phyloP scores from a whole-genome alignment of 192 early-diverging fungal species.

The Coemansia sp. region DNA sequence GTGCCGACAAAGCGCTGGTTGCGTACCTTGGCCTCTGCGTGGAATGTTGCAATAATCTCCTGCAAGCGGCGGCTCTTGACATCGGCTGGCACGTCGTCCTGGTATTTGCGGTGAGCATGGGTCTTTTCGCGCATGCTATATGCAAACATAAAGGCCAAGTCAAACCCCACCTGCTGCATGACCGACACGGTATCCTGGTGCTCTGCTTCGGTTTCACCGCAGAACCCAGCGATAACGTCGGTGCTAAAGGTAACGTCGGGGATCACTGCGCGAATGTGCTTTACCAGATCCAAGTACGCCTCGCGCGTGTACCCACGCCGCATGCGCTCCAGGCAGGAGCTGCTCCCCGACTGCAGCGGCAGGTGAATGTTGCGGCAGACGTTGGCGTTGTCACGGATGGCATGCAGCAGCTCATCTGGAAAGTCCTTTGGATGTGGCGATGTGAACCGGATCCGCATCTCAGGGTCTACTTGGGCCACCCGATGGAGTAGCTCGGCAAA shows the following conservation, averaged over 20 bases:
- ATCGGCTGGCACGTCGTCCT: conserved; percentile 65
- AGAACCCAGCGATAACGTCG: conserved; percentile 75
- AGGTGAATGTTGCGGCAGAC: conserved; percentile 72
- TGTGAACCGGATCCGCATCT: conserved; percentile 76
- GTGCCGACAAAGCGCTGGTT: conserved; percentile 55
- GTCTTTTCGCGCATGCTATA: conserved; percentile 76
- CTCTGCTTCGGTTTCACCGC: conserved; percentile 73
- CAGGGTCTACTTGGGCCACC: conserved; percentile 64
- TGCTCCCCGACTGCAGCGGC: conserved; percentile 71
- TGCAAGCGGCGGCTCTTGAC: conserved; percentile 60
- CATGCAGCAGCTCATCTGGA: conserved; percentile 65
- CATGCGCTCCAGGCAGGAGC: conserved; percentile 65
- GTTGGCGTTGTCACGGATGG: conserved; percentile 66
- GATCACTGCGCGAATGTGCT: conserved; percentile 63
- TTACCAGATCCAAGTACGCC: conserved; percentile 64
- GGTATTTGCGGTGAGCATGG: conserved; percentile 64
- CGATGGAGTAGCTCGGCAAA: conserved; percentile 71
- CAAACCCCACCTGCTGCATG: conserved; percentile 67
- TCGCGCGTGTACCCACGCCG: conserved; percentile 71
- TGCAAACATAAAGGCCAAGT: conserved; percentile 78
- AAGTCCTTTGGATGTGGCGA: conserved; percentile 82
- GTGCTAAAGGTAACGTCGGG: conserved; percentile 72
- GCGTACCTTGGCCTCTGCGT: conserved; percentile 53
- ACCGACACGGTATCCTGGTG: conserved; percentile 64
- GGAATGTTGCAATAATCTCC: conserved; percentile 67